phyloP scores from a whole-genome alignment of 495 filamentous ascomycete genomes.

The Penicillium antarcticum region DNA sequence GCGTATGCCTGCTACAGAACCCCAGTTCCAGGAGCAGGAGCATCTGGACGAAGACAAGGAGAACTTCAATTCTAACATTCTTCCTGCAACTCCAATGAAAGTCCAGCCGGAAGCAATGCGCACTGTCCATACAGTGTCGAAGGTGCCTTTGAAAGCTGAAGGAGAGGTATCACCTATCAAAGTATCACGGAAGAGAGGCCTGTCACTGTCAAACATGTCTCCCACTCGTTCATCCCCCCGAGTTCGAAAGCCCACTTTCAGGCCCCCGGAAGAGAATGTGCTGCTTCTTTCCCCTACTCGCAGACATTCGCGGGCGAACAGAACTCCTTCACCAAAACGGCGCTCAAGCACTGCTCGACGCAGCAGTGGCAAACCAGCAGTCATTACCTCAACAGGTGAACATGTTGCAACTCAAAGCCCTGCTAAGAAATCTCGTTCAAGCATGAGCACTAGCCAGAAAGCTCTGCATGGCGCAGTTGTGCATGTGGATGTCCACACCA shows the following conservation, averaged over 20 bases:
- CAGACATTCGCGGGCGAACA: slow-evolving; percentile 20
- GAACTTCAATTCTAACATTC: slow-evolving; percentile 23
- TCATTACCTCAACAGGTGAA: slow-evolving; percentile 9
- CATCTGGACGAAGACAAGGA: slow-evolving; percentile 30
- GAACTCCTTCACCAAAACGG: slow-evolving; percentile 23
- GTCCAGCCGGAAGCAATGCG: slow-evolving; percentile 23
- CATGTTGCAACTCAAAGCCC: slow-evolving; percentile 26
- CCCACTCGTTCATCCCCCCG: slow-evolving; percentile 36
- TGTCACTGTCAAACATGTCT: slow-evolving; percentile 38
- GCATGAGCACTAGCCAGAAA: slow-evolving; percentile 17
- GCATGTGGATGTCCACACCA: slow-evolving; percentile 92
- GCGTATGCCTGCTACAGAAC: background rate
- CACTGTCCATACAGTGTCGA: slow-evolving; percentile 67
- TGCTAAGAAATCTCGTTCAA: slow-evolving; percentile 28
- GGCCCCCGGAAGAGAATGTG: slow-evolving; percentile 13
- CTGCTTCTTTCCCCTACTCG: slow-evolving; percentile 20
- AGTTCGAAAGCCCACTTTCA: slow-evolving; percentile 23
- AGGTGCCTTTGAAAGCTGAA: slow-evolving; percentile 70
- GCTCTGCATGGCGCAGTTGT: slow-evolving; percentile 70
- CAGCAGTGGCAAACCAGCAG: slow-evolving; percentile 3
- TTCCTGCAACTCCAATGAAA: slow-evolving; percentile 36
- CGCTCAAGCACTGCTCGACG: slow-evolving; percentile 15
- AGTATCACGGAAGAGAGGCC: slow-evolving; percentile 53
- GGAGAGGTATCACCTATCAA: slow-evolving; percentile 60
- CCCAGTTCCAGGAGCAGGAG: slow-evolving; percentile 12